Evolutionary conservation across 2,329 filamentous ascomycete species (phyloP).

Genomic region (Nemania diffusa): DNA sequence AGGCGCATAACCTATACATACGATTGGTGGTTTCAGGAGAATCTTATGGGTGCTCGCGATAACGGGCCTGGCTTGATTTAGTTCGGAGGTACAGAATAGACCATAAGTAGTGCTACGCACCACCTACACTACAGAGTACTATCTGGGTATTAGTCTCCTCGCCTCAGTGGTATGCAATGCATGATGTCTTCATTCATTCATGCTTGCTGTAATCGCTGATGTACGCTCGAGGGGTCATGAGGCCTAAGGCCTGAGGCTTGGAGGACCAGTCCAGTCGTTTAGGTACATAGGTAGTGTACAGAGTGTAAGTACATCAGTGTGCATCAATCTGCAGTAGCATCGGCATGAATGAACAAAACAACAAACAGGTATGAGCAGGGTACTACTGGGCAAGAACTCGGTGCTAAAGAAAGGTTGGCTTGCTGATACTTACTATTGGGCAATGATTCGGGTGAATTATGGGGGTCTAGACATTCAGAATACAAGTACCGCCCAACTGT

Average conservation of each 20-base stretch:
- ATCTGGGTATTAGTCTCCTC: background rate
- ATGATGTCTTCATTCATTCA: conserved; percentile 45
- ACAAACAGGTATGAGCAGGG: conserved; percentile 4
- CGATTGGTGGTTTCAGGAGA: conserved; percentile 20
- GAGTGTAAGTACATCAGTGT: conserved; percentile 1
- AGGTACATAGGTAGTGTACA: background rate
- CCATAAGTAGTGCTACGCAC: background rate
- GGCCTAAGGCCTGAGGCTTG: conserved; percentile 40
- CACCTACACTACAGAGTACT: background rate
- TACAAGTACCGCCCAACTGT: conserved; percentile 1
- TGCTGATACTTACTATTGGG: conserved; percentile 38
- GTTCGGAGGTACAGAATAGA: background rate
- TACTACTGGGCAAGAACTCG: conserved; percentile 3
- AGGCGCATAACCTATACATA: conserved; percentile 6
- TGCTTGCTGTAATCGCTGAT: conserved; percentile 25
- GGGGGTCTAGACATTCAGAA: conserved; percentile 28
- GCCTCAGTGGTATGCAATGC: conserved; percentile 33
- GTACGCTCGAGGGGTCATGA: conserved; percentile 42
- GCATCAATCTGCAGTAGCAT: conserved; percentile 26
- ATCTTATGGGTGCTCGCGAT: conserved; percentile 17
- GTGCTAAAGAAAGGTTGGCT: conserved; percentile 17
- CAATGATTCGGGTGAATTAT: conserved; percentile 43
- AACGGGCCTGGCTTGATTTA: background rate
- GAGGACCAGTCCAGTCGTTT: conserved; percentile 28
- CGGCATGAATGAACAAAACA: conserved; percentile 32